Evolutionary conservation across 1,284 basidiomycete species (phyloP), one percentile per base, ranked within the genome.

Genomic region (Cryptococcus sp.): DNA sequence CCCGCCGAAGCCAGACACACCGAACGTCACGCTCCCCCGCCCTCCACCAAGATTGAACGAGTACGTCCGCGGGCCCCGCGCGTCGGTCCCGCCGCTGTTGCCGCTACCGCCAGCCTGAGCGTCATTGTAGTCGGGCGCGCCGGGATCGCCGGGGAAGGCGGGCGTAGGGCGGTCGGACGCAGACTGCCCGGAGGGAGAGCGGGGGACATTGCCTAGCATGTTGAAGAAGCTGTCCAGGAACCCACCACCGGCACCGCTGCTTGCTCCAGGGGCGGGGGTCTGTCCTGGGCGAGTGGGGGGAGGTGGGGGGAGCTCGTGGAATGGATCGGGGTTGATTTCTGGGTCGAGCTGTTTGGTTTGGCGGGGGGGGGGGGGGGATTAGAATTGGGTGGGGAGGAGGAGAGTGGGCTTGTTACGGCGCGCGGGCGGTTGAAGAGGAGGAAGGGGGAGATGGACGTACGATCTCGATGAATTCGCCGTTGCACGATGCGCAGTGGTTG

Each of bases 381-480:
- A n/a, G n/a, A n/a, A n/a, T n/a, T n/a, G n/a, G n/a, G n/a, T n/a
- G n/a, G 28, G 28, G 28, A 9, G 28, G 9, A 33, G 28, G 5
- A 33, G 28, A 33, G 28, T 4, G 9, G 9, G n/a, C n/a, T n/a
- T n/a, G 28, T 33, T 36, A n/a, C 11, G 24, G 20, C n/a, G 23
- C 37, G n/a, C 23, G 16, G 3, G 23, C 38, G 24, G 42, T 37
- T 20, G 40, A 28, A n/a, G 33, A 37, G 11, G 4, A 28, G 13
- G 23, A 12, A 20, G 23, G 33, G 12, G 8, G 33, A 7, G 33
- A n/a, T 21, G 5, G 28, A 58, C 70, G 46, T 39, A 76, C 73
- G 33, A 74, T 74, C 52, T 76, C 73, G 12, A 76, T 58, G 53
- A 76, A 76, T 43, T 76, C 73, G 24, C 68, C 65, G 37, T 71